These are phyloP conservation scores for Phialemoniopsis sp. DNA, from an alignment of 2,329 filamentous ascomycete species.

Conservation along the genomic window DNA sequence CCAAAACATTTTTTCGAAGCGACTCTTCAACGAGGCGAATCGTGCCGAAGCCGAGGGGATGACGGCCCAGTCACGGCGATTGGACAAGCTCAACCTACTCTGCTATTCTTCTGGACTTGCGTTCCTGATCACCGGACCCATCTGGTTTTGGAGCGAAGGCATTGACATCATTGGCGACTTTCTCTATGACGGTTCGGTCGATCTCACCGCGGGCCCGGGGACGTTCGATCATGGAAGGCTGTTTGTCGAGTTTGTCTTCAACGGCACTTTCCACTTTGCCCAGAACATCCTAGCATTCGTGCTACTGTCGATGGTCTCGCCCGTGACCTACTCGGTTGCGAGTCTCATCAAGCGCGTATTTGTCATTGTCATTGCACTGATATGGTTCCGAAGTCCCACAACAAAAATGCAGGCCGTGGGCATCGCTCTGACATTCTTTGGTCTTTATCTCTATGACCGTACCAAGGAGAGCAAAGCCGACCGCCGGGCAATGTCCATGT, in stretches of 20 bases:
- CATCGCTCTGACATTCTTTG: slow-evolving; percentile 84
- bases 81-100: slow-evolving; percentile 94
- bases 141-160: slow-evolving; percentile 93
- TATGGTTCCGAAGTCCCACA: slow-evolving; percentile 93
- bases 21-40: slow-evolving; percentile 91
- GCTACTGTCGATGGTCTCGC: slow-evolving; percentile 86
- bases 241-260: slow-evolving; percentile 88
- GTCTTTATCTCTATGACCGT: slow-evolving; percentile 92
- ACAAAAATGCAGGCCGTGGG: slow-evolving; percentile 79
- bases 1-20: slow-evolving; percentile 98
- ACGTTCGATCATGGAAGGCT: slow-evolving; percentile 72
- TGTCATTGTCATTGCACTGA: slow-evolving; percentile 88
- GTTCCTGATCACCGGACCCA: slow-evolving; percentile 80
- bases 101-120: slow-evolving; percentile 96
- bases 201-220: slow-evolving; percentile 53
- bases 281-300: slow-evolving; percentile 96
- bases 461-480: slow-evolving; percentile 88
- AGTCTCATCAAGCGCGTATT: slow-evolving; percentile 96
- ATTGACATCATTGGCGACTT: slow-evolving; percentile 74
- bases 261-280: slow-evolving; percentile 92
- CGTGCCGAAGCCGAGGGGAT: slow-evolving; percentile 73
- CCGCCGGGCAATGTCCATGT: slow-evolving; percentile 68
- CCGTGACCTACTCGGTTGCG: slow-evolving; percentile 95
- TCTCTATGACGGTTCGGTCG: slow-evolving; percentile 73
- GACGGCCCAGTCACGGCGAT: slow-evolving; percentile 64